phyloP scores from a whole-genome alignment of 345 rosid genomes.

The Hevea brasiliensis region DNA sequence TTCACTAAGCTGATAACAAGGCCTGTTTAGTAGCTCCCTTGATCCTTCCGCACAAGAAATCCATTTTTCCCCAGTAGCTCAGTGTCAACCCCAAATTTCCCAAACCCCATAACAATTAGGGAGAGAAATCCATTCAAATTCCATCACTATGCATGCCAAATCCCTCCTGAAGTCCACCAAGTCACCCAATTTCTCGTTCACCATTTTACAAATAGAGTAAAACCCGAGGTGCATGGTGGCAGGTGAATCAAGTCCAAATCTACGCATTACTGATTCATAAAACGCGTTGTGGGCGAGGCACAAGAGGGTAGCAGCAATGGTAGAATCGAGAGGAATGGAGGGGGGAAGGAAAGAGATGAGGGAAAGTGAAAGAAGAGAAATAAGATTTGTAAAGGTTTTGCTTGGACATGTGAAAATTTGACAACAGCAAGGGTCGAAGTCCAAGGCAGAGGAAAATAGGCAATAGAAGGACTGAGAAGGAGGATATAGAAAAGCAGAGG shows the following conservation, averaged over 20 bases:
- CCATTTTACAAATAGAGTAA: too few species aligned
- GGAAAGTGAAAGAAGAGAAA: conserved; percentile 41
- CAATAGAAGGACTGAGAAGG: conserved; percentile 39
- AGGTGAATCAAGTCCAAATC: conserved; percentile 51
- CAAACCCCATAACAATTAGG: conserved; percentile 77
- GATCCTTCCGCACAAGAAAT: conserved; percentile 40
- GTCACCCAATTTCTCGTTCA: too few species aligned
- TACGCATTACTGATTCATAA: conserved; percentile 41
- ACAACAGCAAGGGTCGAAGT: conserved; percentile 53
- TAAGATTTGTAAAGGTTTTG: conserved; percentile 49
- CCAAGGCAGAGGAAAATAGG: conserved; percentile 36
- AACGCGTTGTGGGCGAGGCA: conserved; percentile 74
- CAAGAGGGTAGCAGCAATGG: conserved; percentile 62
- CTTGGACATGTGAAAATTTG: conserved; percentile 58
- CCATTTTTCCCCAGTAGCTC: conserved; percentile 47
- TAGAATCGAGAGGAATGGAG: conserved; percentile 38
- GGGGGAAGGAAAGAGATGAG: conserved; percentile 41
- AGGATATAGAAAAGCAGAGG: conserved; percentile 22
- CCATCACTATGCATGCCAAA: too few species aligned
- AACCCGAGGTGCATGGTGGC: conserved; percentile 56
- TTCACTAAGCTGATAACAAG: conserved; percentile 36
- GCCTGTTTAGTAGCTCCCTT: conserved; percentile 47
- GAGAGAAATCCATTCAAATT: too few species aligned
- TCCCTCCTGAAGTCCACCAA: too few species aligned
- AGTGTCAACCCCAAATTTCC: conserved; percentile 47